phyloP scores from a whole-genome alignment of 176 grass and related monocot genomes.

The Triticum timopheevii region DNA sequence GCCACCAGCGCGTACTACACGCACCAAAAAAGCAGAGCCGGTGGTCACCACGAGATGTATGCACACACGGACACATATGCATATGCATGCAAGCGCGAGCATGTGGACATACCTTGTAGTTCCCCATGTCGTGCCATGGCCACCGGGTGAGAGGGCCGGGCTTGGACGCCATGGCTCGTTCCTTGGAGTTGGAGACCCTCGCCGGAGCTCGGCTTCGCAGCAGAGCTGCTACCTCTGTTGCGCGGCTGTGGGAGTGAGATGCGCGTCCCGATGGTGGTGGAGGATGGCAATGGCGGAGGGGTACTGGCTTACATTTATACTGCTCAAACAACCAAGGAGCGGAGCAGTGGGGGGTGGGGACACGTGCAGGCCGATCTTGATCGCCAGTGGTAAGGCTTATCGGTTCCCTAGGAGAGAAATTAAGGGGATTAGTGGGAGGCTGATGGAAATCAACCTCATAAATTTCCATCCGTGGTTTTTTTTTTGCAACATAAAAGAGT shows the following conservation, averaged over 20 bases:
- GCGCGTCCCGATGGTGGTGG: not conserved
- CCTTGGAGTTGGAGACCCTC: not conserved
- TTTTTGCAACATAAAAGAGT: too few relatives aligned
- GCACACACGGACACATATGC: too few relatives aligned
- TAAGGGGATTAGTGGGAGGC: too few relatives aligned
- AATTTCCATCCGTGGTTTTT: too few relatives aligned
- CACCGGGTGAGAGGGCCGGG: constrained; percentile 46
- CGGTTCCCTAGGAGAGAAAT: too few relatives aligned
- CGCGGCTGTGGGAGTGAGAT: not conserved
- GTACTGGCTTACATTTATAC: not conserved
- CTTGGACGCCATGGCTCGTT: constrained; percentile 28
- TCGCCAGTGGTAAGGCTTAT: not conserved
- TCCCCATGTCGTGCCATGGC: constrained; percentile 53
- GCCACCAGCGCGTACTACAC: constrained; percentile 50
- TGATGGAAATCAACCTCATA: too few relatives aligned
- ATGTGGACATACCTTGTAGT: constrained; percentile 25
- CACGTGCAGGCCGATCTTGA: not conserved
- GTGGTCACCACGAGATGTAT: not conserved
- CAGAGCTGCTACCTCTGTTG: not conserved
- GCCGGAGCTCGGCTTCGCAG: not conserved
- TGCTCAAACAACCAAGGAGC: not conserved
- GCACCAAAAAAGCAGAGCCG: not conserved
- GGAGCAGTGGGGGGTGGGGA: not conserved
- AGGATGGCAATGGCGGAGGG: not conserved
- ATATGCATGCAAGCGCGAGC: not conserved